Percentiles rank a stretch among this genome's conserved stretches.
Conservation (phyloP, 202 grass and related monocot species). For the Digitaria exilis region DNA sequence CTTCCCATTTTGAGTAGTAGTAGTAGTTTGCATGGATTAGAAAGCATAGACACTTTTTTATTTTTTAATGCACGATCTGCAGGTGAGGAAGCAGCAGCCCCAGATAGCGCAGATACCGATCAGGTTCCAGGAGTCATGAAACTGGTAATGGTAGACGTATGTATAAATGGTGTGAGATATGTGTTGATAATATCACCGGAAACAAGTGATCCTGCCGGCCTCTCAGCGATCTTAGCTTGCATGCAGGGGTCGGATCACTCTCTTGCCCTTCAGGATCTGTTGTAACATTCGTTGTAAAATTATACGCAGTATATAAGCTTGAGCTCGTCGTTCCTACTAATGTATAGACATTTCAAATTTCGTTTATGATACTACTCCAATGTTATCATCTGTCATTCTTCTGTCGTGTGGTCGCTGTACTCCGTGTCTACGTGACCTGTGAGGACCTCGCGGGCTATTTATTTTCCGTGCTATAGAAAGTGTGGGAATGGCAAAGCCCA, state of each 20-base stretch:
- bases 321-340: neutral
- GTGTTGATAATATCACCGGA: neutral
- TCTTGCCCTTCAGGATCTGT: neutral
- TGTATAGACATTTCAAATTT: neutral
- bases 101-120: conserved; percentile 79
- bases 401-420: too few relatives aligned
- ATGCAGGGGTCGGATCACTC: neutral
- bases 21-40: neutral
- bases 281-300: conserved; percentile 14
- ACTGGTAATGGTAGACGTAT: conserved; percentile 21
- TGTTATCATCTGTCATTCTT: neutral
- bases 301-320: too few relatives aligned
- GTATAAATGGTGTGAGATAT: conserved; percentile 6
- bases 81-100: conserved; percentile 91
- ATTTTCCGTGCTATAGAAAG: too few relatives aligned
- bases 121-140: conserved; percentile 76
- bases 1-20: neutral
- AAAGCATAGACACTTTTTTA: neutral
- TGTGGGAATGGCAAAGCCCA: too few relatives aligned
- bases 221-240: neutral
- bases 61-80: conserved; percentile 29
- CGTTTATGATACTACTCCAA: neutral
- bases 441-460: too few relatives aligned
- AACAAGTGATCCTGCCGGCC: neutral
- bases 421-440: too few relatives aligned